phyloP scores from a whole-genome alignment of 139 green algal species.

The Chlorella sp. region DNA sequence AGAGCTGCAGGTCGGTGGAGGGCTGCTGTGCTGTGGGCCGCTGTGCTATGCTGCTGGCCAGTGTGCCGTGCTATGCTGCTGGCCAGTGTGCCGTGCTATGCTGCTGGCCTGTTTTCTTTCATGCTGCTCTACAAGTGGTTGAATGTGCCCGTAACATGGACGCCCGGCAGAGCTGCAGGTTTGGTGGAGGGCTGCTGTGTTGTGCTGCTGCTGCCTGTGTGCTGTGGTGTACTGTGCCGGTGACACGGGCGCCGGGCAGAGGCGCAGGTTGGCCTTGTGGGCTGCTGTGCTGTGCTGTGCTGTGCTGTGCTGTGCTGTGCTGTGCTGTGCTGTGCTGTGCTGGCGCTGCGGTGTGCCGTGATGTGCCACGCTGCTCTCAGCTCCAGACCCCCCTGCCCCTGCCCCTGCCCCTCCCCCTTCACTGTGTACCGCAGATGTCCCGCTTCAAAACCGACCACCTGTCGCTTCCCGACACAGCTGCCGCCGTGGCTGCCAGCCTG shows the following conservation, averaged over 20 bases:
- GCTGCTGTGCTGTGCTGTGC: no score
- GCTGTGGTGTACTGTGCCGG: no score
- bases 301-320: no score
- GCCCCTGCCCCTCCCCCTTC: background rate
- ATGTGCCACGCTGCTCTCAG: no score
- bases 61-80: background rate
- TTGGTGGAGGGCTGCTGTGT: background rate
- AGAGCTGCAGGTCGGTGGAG: constrained; percentile 23
- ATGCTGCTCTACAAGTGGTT: no score
- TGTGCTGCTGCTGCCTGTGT: no score
- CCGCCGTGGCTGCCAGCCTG: constrained; percentile 32
- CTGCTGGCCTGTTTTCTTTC: no score
- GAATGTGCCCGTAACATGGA: no score
- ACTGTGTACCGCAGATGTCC: constrained; percentile 36
- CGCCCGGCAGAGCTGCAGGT: background rate
- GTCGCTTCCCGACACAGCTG: constrained; percentile 69
- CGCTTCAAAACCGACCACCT: constrained; percentile 74
- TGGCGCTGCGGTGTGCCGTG: background rate
- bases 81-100: background rate
- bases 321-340: background rate
- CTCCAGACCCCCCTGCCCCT: background rate
- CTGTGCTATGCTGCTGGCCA: background rate
- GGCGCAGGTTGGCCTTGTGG: no score
- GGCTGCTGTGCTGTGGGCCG: background rate
- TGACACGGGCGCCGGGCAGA: no score